Evolutionary conservation across 2,329 filamentous ascomycete species (phyloP).

Genomic region (Fusarium chlamydosporum): DNA sequence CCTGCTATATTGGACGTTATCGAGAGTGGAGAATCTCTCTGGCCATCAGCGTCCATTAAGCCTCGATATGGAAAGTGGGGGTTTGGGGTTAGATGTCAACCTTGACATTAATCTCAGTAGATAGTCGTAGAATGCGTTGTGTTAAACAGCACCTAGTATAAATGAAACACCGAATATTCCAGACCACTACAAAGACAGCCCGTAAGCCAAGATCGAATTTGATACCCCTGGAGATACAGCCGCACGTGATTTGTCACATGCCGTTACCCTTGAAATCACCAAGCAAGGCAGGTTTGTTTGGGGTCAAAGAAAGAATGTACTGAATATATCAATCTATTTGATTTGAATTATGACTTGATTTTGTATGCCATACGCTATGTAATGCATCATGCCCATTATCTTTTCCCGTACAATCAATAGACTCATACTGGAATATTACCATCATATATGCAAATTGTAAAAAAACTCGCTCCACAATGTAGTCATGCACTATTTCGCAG

Average conservation of each 20-base stretch:
- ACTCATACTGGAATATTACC: conserved; percentile 38
- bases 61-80: not conserved
- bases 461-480: conserved; percentile 29
- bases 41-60: conserved; percentile 47
- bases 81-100: no score
- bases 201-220: conserved; percentile 6
- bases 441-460: conserved; percentile 43
- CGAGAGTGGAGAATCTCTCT: conserved; percentile 61
- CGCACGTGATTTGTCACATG: conserved; percentile 27
- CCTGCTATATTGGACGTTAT: conserved; percentile 61
- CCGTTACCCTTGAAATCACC: not conserved
- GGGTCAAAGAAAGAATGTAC: not conserved
- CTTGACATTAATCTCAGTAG: not conserved
- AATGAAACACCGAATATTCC: no score
- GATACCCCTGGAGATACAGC: not conserved
- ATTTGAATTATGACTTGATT: conserved; percentile 15
- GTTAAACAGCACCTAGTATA: not conserved
- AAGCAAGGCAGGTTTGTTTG: no score
- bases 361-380: conserved; percentile 30
- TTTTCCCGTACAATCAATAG: conserved; percentile 18
- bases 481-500: conserved; percentile 23
- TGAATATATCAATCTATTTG: not conserved
- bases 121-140: not conserved
- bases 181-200: not conserved
- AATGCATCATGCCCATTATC: conserved; percentile 32